Evolutionary conservation across 169 alveolate genomes (phyloP).

Genomic region (Cryptosporidium sp.): DNA sequence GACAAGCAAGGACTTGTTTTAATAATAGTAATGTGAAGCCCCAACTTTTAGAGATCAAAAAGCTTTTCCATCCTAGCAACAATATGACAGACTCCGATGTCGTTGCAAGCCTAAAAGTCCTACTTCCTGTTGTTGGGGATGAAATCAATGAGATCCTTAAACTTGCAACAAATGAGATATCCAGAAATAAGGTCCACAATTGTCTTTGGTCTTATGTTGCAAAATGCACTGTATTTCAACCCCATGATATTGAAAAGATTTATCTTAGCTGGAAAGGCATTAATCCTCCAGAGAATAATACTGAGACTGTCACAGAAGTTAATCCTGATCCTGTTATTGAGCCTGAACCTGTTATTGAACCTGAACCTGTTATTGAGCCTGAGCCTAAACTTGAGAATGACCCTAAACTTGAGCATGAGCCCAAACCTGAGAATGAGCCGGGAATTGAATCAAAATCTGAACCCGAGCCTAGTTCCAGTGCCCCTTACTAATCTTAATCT

Average conservation of each 20-base stretch:
- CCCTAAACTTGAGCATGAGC: neutral
- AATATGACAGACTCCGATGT: conserved; percentile 68
- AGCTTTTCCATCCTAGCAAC: conserved; percentile 42
- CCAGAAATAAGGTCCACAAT: conserved; percentile 41
- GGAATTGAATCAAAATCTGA: neutral
- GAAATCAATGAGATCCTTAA: conserved; percentile 62
- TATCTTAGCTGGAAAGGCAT: conserved; percentile 68
- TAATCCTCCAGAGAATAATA: neutral
- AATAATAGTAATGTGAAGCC: conserved; percentile 55
- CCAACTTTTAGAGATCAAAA: conserved; percentile 48
- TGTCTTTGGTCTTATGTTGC: conserved; percentile 71
- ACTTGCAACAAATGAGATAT: conserved; percentile 36
- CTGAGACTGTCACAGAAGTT: neutral
- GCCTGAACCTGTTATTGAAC: neutral
- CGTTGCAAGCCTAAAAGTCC: conserved; percentile 61
- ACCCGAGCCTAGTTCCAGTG: neutral
- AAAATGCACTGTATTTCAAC: conserved; percentile 70
- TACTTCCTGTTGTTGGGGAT: conserved; percentile 68
- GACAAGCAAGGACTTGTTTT: conserved; percentile 64
- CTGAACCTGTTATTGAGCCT: neutral
- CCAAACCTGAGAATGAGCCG: neutral
- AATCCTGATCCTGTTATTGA: neutral
- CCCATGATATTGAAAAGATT: conserved; percentile 69
- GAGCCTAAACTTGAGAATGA: neutral
- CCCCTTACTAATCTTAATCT: neutral